A percentile compares a stretch with the other conserved stretches of the same genome.
Conservation (phyloP, 1,284 basidiomycete species). For the Somion occarium region DNA sequence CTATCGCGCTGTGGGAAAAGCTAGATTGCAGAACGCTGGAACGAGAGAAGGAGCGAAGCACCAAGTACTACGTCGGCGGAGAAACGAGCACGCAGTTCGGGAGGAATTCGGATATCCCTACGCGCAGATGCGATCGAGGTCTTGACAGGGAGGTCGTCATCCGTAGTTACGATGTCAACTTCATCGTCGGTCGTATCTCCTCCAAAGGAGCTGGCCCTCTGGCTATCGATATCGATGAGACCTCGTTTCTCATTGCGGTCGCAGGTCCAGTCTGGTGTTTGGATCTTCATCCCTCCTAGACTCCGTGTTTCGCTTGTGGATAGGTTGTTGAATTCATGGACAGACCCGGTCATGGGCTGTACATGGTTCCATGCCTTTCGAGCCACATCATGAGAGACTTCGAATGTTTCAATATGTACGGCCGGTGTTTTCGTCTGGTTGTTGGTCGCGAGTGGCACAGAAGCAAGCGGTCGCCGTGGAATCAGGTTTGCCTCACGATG, state of each 20-base stretch:
- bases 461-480: neutral
- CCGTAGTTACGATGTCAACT: constrained; percentile 12
- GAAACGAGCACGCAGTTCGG: constrained; percentile 21
- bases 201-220: neutral
- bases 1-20: too few relatives aligned
- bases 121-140: neutral
- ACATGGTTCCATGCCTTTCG: neutral
- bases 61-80: constrained; percentile 35
- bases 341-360: neutral
- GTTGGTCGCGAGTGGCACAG: neutral
- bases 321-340: neutral
- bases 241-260: constrained; percentile 34
- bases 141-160: constrained; percentile 1
- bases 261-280: constrained; percentile 45
- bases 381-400: neutral
- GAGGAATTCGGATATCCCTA: constrained; percentile 16
- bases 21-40: constrained; percentile 30
- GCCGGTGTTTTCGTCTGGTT: neutral
- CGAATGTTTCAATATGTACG: neutral
- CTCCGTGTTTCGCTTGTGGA: neutral
- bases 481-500: neutral
- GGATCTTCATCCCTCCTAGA: constrained; percentile 10
- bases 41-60: constrained; percentile 34
- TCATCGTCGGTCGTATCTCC: constrained; percentile 18
- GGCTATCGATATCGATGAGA: constrained; percentile 15